phyloP scores from a whole-genome alignment of 1,284 basidiomycete genomes.

The Malassezia brasiliensis region DNA sequence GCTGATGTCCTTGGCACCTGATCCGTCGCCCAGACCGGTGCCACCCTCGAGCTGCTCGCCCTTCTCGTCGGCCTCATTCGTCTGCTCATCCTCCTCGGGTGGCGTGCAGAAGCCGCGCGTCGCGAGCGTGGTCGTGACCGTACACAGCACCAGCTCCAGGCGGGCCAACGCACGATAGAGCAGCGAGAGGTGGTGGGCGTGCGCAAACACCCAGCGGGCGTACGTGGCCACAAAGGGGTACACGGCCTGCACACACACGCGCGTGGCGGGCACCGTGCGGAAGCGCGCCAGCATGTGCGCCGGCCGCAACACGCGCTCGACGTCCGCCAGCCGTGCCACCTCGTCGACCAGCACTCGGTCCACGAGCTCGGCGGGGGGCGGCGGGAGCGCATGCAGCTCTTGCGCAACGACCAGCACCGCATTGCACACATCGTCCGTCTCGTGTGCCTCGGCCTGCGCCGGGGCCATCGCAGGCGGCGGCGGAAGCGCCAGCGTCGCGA shows the following conservation, averaged over 20 bases:
- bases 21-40: conserved; percentile 45
- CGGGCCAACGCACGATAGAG: conserved; percentile 78
- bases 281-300: neutral
- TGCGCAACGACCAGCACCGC: conserved; percentile 41
- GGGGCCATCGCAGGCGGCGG: neutral
- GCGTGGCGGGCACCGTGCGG: neutral
- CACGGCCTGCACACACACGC: neutral
- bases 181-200: conserved; percentile 47
- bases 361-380: neutral
- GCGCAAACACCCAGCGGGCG: conserved; percentile 50
- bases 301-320: conserved; percentile 10
- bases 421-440: conserved; percentile 27
- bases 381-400: conserved; percentile 19
- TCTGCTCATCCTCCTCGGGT: conserved; percentile 30
- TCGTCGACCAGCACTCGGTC: neutral
- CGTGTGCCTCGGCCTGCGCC: neutral
- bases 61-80: conserved; percentile 25
- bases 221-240: conserved; percentile 38
- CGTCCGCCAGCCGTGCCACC: neutral
- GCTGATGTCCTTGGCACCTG: conserved; percentile 52
- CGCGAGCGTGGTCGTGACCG: conserved; percentile 64
- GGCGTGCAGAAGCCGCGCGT: conserved; percentile 70
- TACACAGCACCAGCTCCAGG: conserved; percentile 67
- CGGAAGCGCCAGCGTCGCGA: neutral
- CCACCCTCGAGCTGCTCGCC: conserved; percentile 40